Evolutionary conservation across 768 basidiomycete species (phyloP), one percentile per base, ranked within the genome.

Genomic region (Trametopsis cervina): DNA sequence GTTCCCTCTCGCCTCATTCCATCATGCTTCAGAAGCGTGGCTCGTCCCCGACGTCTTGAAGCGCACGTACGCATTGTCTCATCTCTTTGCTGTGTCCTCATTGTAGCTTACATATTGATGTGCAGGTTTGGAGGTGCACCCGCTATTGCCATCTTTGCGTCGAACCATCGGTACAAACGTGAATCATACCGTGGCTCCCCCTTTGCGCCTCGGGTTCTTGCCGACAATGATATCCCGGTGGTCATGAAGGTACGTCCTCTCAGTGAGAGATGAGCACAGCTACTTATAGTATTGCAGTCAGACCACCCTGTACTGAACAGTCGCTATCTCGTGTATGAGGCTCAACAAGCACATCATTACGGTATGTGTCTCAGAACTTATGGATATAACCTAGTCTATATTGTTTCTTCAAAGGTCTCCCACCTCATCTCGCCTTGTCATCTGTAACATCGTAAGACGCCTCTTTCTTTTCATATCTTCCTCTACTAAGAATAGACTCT

Each of bases 171-270:
- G 29, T 78, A 81, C 56, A 93, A 91, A 65, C 77, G 83, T 7
- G 92, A 96, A 64, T 77, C 88, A 0, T 94, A 86, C 61, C 72
- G 87, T 40, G 78, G 80, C 1, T 85, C 86, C 1, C 86, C 87
- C 56, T 93, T 86, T 56, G 88, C 90, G 0, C 78, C 88, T 4
- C 79, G 80, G 26, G 74, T 93, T 42, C 69, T 94, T 4, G 74
- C 81, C 2, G 76, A 84, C 40, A 68, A 80, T 38, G 85, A 81
- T 2, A 60, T 92, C 40, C 71, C 72, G 0, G 82, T 90, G 3
- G 67, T 82, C 9, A 81, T 91, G 80, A 91, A 93, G 77, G 86
- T 75, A 47, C 24, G 59, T 57, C 3, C 10, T 12, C 41, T 15
- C 18, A 21, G 15, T 2, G 6, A 12, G 17, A 4, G n/a, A 12